Conservation (phyloP, 2,329 filamentous ascomycete species). For the Hysterium pulicare region DNA sequence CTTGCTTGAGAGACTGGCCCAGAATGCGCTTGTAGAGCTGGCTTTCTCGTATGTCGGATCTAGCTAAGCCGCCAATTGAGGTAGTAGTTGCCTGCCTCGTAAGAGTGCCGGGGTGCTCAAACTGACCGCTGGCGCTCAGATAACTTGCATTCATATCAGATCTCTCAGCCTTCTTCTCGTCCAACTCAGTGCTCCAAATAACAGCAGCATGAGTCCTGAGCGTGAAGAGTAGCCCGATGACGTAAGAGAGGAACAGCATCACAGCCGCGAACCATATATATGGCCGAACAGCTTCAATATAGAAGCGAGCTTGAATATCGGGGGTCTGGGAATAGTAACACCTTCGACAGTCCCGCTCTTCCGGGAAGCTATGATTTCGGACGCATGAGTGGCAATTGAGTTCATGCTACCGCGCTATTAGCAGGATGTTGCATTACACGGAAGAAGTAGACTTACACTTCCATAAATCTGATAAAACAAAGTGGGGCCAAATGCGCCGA, state of each 20-base stretch:
- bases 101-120: slow-evolving; percentile 28
- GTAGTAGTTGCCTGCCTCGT: slow-evolving; percentile 26
- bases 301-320: slow-evolving; percentile 82
- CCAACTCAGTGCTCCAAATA: slow-evolving; percentile 83
- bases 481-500: slow-evolving; percentile 91
- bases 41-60: slow-evolving; percentile 73
- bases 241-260: slow-evolving; percentile 85
- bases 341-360: slow-evolving; percentile 72
- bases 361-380: slow-evolving; percentile 50
- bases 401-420: slow-evolving; percentile 64
- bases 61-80: slow-evolving; percentile 18
- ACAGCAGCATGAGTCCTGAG: slow-evolving; percentile 92
- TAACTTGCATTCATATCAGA: slow-evolving; percentile 37
- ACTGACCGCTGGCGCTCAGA: slow-evolving; percentile 27
- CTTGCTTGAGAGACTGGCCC: slow-evolving; percentile 82
- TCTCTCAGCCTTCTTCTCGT: slow-evolving; percentile 46
- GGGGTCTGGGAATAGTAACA: slow-evolving; percentile 93
- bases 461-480: slow-evolving; percentile 99
- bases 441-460: slow-evolving; percentile 65
- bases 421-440: no score
- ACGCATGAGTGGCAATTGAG: slow-evolving; percentile 72
- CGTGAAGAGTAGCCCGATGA: slow-evolving; percentile 93
- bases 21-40: slow-evolving; percentile 91
- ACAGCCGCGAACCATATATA: slow-evolving; percentile 88
- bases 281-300: slow-evolving; percentile 82